Conservation (phyloP, 306 rosid species). For the Abrus pulchellus region DNA sequence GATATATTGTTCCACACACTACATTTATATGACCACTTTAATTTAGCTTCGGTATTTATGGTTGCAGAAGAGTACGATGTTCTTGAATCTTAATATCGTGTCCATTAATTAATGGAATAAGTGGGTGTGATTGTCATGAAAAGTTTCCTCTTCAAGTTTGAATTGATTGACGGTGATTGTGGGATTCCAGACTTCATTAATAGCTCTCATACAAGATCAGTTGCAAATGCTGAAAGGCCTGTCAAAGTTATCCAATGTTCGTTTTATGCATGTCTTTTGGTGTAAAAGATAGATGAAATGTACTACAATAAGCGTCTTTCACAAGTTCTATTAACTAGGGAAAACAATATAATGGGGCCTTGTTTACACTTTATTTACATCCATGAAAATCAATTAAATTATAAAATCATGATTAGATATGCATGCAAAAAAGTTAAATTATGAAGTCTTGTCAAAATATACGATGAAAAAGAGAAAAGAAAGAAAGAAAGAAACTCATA, state of each 20-base stretch:
- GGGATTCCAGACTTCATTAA: slow-evolving; percentile 18
- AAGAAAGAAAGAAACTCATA: too few species aligned
- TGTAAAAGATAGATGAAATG: too few species aligned
- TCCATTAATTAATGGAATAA: slow-evolving; percentile 23
- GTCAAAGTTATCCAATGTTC: background rate
- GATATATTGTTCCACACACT: background rate
- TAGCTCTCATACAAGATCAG: background rate
- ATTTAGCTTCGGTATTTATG: slow-evolving; percentile 1
- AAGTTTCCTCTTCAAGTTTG: slow-evolving; percentile 20
- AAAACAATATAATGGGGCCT: too few species aligned
- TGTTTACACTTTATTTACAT: too few species aligned
- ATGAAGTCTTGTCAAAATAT: too few species aligned
- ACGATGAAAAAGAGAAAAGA: too few species aligned
- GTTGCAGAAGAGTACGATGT: background rate
- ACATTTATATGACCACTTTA: background rate
- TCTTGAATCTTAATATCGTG: background rate
- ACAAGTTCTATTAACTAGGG: too few species aligned
- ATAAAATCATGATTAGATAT: too few species aligned
- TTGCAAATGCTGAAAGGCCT: background rate
- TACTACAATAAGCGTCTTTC: too few species aligned
- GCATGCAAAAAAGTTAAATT: too few species aligned
- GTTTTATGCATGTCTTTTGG: background rate
- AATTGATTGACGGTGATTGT: slow-evolving; percentile 2
- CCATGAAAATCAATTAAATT: too few species aligned
- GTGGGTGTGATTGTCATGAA: background rate